Percentiles rank a stretch among this genome's conserved stretches.
These are phyloP conservation scores for Kodamaea sagamina DNA, from an alignment of 805 yeast genomes.

Conservation along the genomic window DNA sequence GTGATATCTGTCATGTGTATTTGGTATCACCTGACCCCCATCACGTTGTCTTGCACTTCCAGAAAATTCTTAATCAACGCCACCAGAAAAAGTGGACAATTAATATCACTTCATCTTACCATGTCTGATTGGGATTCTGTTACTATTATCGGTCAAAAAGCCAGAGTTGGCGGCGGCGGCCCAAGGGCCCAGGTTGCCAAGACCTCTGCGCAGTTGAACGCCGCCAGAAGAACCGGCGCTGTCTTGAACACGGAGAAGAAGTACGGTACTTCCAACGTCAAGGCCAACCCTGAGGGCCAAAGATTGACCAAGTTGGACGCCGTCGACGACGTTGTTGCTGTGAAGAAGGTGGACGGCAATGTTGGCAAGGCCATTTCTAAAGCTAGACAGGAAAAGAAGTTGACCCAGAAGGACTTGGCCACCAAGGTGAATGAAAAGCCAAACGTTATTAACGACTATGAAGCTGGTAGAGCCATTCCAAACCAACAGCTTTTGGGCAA, in stretches of 20 bases:
- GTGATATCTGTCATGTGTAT: too few species aligned
- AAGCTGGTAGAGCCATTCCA: conserved; percentile 94
- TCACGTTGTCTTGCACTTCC: too few species aligned
- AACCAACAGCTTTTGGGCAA: conserved; percentile 93
- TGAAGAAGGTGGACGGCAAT: conserved; percentile 76
- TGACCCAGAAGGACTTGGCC: conserved; percentile 96
- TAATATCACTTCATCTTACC: conserved; percentile 1
- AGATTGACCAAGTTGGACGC: conserved; percentile 91
- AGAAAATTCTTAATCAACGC: conserved; percentile 6
- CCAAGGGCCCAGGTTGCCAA: conserved; percentile 85
- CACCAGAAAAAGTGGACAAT: conserved; percentile 10
- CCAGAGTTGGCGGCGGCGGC: conserved; percentile 84
- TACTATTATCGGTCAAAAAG: conserved; percentile 86
- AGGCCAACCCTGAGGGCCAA: conserved; percentile 86
- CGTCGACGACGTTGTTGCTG: conserved; percentile 89
- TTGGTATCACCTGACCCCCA: conserved; percentile 8
- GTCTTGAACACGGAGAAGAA: conserved; percentile 93
- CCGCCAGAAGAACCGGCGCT: conserved; percentile 89
- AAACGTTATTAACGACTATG: conserved; percentile 91
- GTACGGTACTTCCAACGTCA: conserved; percentile 63
- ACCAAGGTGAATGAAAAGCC: conserved; percentile 96
- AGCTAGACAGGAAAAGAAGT: conserved; percentile 83
- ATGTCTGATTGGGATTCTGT: conserved; percentile 88
- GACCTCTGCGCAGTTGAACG: conserved; percentile 76
- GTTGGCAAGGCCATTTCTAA: conserved; percentile 88